phyloP scores from a whole-genome alignment of 1,139 yeast species.

The Magnusiomyces fungicola region DNA sequence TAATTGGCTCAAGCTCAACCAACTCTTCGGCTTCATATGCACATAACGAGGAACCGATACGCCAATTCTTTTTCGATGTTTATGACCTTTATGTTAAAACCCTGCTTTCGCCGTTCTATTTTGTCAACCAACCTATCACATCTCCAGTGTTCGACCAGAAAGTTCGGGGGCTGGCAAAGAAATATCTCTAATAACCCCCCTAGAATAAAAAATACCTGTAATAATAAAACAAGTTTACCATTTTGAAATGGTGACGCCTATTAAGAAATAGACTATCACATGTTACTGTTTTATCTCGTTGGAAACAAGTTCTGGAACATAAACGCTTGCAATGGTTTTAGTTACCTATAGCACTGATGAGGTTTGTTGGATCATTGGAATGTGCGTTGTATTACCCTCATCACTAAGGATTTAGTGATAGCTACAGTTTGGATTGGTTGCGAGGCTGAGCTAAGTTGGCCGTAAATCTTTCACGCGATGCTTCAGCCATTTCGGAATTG shows the following conservation, averaged over 20 bases:
- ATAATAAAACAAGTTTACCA: neutral
- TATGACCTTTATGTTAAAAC: constrained; percentile 86
- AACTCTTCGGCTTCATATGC: constrained; percentile 17
- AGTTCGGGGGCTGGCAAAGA: constrained; percentile 64
- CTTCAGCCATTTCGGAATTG: too few relatives aligned
- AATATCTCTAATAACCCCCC: constrained; percentile 45
- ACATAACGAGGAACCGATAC: constrained; percentile 61
- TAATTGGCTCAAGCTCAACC: neutral
- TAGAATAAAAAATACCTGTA: neutral
- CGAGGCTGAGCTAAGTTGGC: too few relatives aligned
- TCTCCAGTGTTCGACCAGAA: constrained; percentile 71
- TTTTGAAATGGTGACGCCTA: neutral
- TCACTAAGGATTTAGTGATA: too few relatives aligned
- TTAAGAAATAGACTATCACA: too few relatives aligned
- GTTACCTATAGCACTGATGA: too few relatives aligned
- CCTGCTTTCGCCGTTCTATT: constrained; percentile 78
- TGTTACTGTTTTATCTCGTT: too few relatives aligned
- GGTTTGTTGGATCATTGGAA: too few relatives aligned
- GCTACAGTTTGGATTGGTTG: too few relatives aligned
- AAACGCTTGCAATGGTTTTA: too few relatives aligned
- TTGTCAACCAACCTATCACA: constrained; percentile 64
- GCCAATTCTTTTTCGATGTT: constrained; percentile 75
- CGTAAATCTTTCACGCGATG: too few relatives aligned
- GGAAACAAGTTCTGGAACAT: too few relatives aligned
- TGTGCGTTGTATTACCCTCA: too few relatives aligned